Evolutionary conservation across 208 protist species (phyloP).

Genomic region (Trypanosoma cruzi): DNA sequence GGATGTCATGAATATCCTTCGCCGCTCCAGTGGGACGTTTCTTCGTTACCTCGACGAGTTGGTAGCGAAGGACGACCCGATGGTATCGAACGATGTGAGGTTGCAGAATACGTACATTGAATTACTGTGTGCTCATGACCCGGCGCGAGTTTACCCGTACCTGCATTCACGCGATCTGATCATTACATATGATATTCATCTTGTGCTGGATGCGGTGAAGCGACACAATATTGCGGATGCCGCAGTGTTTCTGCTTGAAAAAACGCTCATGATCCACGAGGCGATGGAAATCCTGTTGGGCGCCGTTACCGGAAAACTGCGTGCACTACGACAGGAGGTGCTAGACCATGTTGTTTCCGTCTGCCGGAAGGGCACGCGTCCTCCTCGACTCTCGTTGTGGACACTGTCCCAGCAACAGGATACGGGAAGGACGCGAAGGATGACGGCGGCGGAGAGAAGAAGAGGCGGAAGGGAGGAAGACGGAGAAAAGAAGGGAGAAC

Average conservation of each 20-base stretch:
- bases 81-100: constrained; percentile 47
- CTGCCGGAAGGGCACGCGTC: neutral
- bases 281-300: constrained; percentile 52
- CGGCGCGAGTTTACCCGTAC: constrained; percentile 62
- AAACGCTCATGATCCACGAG: constrained; percentile 56
- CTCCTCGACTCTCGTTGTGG: neutral
- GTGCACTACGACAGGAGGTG: constrained; percentile 8
- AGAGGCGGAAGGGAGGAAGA: neutral
- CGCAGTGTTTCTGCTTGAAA: constrained; percentile 64
- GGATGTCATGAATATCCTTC: constrained; percentile 67
- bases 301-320: constrained; percentile 26
- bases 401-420: neutral
- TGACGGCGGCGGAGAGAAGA: neutral
- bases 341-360: constrained; percentile 8
- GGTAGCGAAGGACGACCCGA: constrained; percentile 47
- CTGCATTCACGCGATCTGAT: constrained; percentile 38
- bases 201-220: constrained; percentile 47
- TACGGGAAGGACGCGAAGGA: neutral
- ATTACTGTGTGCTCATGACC: constrained; percentile 62
- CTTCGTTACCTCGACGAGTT: constrained; percentile 78
- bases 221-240: constrained; percentile 62
- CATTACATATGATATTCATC: constrained; percentile 70
- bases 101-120: constrained; percentile 89
- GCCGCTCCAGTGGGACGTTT: constrained; percentile 59
- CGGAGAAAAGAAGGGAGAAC: neutral